phyloP scores from a whole-genome alignment of 495 filamentous ascomycete species.

The Xylaria palmicola region DNA sequence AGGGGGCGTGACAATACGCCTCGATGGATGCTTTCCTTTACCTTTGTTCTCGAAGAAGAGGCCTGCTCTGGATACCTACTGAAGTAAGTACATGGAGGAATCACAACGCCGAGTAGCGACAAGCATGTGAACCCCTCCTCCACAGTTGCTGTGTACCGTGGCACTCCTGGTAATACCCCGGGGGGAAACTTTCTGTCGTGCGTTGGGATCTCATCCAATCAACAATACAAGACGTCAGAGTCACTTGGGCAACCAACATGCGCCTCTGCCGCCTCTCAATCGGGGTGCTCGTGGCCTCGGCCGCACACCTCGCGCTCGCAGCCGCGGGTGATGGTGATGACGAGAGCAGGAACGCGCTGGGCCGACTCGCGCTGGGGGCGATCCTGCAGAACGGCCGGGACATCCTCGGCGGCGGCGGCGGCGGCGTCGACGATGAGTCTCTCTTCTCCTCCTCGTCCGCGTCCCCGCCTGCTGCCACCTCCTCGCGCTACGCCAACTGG shows the following conservation, averaged over 20 bases:
- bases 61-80: no score
- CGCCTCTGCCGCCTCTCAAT: conserved; percentile 2
- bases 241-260: neutral
- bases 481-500: conserved; percentile 38
- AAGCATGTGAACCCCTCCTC: neutral
- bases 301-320: neutral
- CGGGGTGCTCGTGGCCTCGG: neutral
- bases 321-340: conserved; percentile 11
- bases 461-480: neutral
- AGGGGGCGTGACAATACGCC: neutral
- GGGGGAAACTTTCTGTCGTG: neutral
- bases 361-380: conserved; percentile 53
- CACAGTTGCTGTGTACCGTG: neutral
- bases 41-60: no score
- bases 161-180: neutral
- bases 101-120: neutral
- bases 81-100: no score
- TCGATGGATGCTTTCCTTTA: no score
- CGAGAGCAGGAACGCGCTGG: conserved; percentile 26
- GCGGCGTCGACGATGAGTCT: no score
- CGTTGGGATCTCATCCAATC: neutral
- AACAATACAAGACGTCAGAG: no score
- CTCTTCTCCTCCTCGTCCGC: no score
- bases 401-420: conserved; percentile 49
- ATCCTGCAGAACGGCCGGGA: conserved; percentile 49